Conservation (phyloP, 768 basidiomycete genomes). For the Fomitopsis pulvina region DNA sequence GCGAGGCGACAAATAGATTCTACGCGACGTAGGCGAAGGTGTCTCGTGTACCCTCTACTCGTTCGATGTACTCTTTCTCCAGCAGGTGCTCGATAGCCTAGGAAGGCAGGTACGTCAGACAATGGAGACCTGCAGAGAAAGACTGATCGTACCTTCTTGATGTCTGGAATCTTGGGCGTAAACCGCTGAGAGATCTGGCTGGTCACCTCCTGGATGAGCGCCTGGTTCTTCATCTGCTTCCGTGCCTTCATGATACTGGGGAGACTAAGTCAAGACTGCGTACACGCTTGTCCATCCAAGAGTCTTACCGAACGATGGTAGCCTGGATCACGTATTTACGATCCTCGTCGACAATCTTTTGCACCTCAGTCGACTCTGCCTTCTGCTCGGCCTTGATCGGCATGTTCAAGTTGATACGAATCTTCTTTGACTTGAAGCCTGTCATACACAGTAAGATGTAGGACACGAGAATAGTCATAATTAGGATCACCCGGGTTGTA, state of each 20-base stretch:
- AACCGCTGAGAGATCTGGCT: slow-evolving; percentile 85
- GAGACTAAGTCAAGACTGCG: not conserved
- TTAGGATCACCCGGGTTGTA: slow-evolving; percentile 64
- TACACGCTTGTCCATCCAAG: not conserved
- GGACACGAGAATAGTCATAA: not conserved
- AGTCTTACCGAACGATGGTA: slow-evolving; percentile 70
- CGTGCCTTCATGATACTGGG: slow-evolving; percentile 92
- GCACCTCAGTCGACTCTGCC: slow-evolving; percentile 80
- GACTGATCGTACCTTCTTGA: slow-evolving; percentile 92
- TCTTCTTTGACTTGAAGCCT: slow-evolving; percentile 94
- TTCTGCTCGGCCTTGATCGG: slow-evolving; percentile 95
- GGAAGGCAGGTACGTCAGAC: not conserved
- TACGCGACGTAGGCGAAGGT: slow-evolving; percentile 76
- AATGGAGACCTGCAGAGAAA: not conserved
- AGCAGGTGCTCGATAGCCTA: slow-evolving; percentile 87
- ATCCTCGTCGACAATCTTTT: slow-evolving; percentile 95
- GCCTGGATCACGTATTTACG: slow-evolving; percentile 95
- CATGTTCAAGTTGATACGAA: slow-evolving; percentile 83
- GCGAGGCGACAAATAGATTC: slow-evolving; percentile 12
- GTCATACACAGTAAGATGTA: not conserved
- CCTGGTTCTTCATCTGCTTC: slow-evolving; percentile 93
- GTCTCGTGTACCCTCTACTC: slow-evolving; percentile 86
- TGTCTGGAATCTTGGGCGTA: slow-evolving; percentile 90
- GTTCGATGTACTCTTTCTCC: slow-evolving; percentile 97
- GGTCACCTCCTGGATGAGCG: slow-evolving; percentile 84